phyloP scores from a whole-genome alignment of 2,329 filamentous ascomycete species.

The Colletotrichum sp. region DNA sequence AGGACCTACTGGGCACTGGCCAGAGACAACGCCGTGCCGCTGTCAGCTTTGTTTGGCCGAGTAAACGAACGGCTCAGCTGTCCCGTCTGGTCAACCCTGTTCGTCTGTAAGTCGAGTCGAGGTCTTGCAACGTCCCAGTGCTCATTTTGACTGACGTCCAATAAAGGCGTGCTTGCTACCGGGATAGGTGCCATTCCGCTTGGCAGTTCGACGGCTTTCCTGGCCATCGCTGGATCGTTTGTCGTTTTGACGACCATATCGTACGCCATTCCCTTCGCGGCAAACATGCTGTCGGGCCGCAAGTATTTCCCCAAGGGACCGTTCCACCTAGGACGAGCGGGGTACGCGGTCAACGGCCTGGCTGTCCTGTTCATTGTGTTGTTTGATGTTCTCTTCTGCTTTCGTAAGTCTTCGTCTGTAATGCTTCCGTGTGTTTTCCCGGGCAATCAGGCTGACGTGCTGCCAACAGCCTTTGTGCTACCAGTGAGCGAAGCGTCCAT shows the following conservation, averaged over 20 bases:
- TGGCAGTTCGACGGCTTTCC: constrained; percentile 59
- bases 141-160: neutral
- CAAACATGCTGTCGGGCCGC: constrained; percentile 57
- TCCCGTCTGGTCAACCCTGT: constrained; percentile 63
- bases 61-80: constrained; percentile 61
- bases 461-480: constrained; percentile 40
- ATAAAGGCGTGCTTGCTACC: constrained; percentile 48
- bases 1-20: constrained; percentile 57
- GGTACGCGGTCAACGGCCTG: constrained; percentile 52
- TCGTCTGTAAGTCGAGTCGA: constrained; percentile 40
- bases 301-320: constrained; percentile 55
- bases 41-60: constrained; percentile 30
- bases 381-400: constrained; percentile 65
- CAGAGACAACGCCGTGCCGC: constrained; percentile 66
- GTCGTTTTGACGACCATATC: constrained; percentile 61
- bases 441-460: neutral
- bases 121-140: neutral
- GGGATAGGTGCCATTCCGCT: constrained; percentile 62
- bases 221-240: constrained; percentile 62
- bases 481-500: constrained; percentile 45
- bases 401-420: constrained; percentile 48
- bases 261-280: constrained; percentile 52
- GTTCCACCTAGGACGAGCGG: constrained; percentile 58
- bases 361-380: constrained; percentile 58
- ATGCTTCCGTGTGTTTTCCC: neutral